Conservation (phyloP, 2,329 filamentous ascomycete species). For the Diaporthe destruens region DNA sequence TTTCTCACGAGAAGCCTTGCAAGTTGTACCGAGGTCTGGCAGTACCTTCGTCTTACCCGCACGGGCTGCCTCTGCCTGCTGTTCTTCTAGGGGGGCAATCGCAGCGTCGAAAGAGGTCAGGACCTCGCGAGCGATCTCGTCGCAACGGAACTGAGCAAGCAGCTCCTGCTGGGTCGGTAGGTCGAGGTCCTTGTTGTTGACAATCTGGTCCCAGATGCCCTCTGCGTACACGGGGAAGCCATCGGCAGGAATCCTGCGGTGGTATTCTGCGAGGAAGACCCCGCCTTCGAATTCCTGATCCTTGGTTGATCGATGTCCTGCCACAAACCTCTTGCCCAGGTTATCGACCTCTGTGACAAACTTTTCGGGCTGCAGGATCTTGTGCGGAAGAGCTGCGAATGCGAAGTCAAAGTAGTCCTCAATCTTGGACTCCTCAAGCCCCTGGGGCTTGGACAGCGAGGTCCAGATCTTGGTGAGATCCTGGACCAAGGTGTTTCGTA, state of each 20-base stretch:
- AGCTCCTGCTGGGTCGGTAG: constrained; percentile 97
- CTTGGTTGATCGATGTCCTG: constrained; percentile 80
- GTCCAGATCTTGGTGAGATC: constrained; percentile 94
- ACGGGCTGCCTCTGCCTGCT: constrained; percentile 80
- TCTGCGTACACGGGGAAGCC: constrained; percentile 96
- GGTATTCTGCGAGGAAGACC: constrained; percentile 93
- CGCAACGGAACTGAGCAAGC: constrained; percentile 95
- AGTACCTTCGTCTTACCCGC: constrained; percentile 81
- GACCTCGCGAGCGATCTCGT: constrained; percentile 94
- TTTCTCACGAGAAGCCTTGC: constrained; percentile 78
- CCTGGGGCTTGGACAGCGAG: constrained; percentile 89
- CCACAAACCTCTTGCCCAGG: constrained; percentile 83
- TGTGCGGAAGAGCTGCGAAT: constrained; percentile 95
- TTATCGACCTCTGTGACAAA: constrained; percentile 85
- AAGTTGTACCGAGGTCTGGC: constrained; percentile 78
- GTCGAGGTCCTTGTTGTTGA: constrained; percentile 98
- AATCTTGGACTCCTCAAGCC: constrained; percentile 88
- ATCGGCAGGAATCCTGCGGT: constrained; percentile 94
- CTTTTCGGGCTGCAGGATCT: constrained; percentile 93
- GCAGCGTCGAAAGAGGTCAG: constrained; percentile 84
- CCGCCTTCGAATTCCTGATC: constrained; percentile 83
- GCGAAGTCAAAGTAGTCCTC: constrained; percentile 99
- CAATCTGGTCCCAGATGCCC: constrained; percentile 98
- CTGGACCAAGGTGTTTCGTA: constrained; percentile 90
- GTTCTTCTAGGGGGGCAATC: constrained; percentile 87